Percentiles rank a stretch among this genome's conserved stretches.
Conservation (phyloP, 2,329 filamentous ascomycete genomes). For the Hortaea sp. region DNA sequence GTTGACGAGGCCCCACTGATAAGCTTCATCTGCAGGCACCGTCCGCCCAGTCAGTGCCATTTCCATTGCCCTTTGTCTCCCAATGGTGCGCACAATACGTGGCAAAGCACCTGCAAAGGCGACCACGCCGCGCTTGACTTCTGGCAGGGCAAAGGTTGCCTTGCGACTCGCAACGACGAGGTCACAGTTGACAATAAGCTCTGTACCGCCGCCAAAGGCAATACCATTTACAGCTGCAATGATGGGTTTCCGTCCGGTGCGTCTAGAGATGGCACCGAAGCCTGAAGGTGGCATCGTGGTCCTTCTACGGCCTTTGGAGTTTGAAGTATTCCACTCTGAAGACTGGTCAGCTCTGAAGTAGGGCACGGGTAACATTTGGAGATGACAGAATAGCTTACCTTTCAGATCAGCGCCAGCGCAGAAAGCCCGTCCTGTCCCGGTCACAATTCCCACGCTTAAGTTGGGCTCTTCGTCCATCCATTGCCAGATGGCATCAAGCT, state of each 20-base stretch:
- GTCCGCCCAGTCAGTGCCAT: constrained; percentile 56
- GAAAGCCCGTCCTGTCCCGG: constrained; percentile 26
- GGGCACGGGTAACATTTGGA: too few species aligned
- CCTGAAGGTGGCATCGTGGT: constrained; percentile 42
- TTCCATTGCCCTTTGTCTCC: constrained; percentile 59
- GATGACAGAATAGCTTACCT: constrained; percentile 12
- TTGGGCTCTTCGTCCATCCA: constrained; percentile 25
- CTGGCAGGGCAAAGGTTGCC: constrained; percentile 44
- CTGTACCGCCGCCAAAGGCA: constrained; percentile 48
- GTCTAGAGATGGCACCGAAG: constrained; percentile 46
- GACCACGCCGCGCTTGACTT: constrained; percentile 45
- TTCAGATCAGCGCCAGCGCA: constrained; percentile 29
- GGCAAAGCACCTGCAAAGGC: constrained; percentile 60
- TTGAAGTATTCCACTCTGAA: constrained; percentile 25
- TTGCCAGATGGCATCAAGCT: constrained; percentile 22
- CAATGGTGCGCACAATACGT: constrained; percentile 55
- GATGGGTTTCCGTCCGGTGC: constrained; percentile 50
- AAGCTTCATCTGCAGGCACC: constrained; percentile 50
- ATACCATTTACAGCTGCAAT: constrained; percentile 51
- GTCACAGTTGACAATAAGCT: constrained; percentile 47
- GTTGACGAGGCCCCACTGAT: constrained; percentile 61
- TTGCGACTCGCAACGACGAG: constrained; percentile 44
- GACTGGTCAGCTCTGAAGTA: too few species aligned
- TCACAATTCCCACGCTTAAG: constrained; percentile 24
- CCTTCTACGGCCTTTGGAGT: constrained; percentile 14